Conservation (phyloP, 257 asterid genomes). For the Penstemon eatonii region DNA sequence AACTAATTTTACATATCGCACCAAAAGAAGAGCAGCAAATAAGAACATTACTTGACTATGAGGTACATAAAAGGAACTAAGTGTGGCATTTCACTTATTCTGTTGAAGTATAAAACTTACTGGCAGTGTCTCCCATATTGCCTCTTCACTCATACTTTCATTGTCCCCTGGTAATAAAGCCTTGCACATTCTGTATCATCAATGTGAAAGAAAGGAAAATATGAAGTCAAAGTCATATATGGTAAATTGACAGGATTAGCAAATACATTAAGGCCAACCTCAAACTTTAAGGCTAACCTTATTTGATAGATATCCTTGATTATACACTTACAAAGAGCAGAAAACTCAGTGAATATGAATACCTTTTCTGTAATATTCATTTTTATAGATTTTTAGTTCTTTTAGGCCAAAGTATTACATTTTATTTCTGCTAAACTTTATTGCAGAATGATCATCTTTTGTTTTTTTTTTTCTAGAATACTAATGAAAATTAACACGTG, state of each 20-base stretch:
- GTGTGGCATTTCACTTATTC: background rate
- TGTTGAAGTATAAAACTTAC: constrained; percentile 46
- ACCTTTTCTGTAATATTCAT: constrained; percentile 2
- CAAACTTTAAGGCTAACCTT: constrained; percentile 17
- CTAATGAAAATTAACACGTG: background rate
- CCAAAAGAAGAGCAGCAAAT: constrained; percentile 13
- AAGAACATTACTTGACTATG: constrained; percentile 20
- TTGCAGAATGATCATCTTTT: constrained; percentile 12
- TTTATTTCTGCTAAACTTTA: background rate
- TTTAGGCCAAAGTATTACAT: constrained; percentile 27
- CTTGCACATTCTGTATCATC: constrained; percentile 80
- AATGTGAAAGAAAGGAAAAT: constrained; percentile 23
- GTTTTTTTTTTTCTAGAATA: background rate
- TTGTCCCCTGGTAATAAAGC: constrained; percentile 95
- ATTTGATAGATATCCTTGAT: constrained; percentile 13
- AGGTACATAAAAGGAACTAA: constrained; percentile 21
- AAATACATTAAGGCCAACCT: constrained; percentile 10
- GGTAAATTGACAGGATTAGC: constrained; percentile 23
- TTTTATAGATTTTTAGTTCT: background rate
- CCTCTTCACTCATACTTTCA: constrained; percentile 87
- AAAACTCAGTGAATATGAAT: constrained; percentile 16
- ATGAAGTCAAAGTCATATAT: constrained; percentile 23
- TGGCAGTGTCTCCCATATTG: constrained; percentile 98
- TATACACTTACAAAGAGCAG: constrained; percentile 17
- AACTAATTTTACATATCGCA: constrained; percentile 15